phyloP scores from a whole-genome alignment of 1,284 basidiomycete genomes.

The Wolfiporia cocos region DNA sequence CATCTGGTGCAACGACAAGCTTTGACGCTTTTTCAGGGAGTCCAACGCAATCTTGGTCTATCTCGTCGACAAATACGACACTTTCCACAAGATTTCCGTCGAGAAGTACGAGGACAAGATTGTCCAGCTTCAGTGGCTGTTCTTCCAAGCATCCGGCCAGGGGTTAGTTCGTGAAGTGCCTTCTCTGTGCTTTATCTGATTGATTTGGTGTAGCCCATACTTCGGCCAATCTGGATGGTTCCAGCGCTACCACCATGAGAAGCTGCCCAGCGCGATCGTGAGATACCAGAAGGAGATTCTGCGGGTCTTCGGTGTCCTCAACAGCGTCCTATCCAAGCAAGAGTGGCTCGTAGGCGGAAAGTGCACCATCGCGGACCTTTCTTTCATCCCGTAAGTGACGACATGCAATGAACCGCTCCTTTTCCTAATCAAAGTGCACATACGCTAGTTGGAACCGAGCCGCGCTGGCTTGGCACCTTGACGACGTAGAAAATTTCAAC shows the following conservation, averaged over 20 bases:
- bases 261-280: conserved; percentile 20
- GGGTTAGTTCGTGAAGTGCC: too few species aligned
- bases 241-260: conserved; percentile 16
- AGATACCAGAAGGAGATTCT: conserved; percentile 25
- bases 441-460: background rate
- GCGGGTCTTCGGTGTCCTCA: conserved; percentile 25
- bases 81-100: conserved; percentile 6
- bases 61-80: conserved; percentile 18
- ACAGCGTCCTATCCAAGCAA: conserved; percentile 16
- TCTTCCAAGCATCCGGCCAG: conserved; percentile 21
- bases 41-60: conserved; percentile 24
- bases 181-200: background rate
- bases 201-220: conserved; percentile 10
- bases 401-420: background rate
- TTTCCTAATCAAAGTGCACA: background rate
- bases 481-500: conserved; percentile 3
- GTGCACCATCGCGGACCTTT: conserved; percentile 12
- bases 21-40: conserved; percentile 18
- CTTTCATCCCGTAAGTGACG: conserved; percentile 14
- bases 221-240: conserved; percentile 23
- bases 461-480: background rate
- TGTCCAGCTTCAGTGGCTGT: conserved; percentile 17
- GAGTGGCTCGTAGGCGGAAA: conserved; percentile 16
- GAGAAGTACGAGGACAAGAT: too few species aligned
- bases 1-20: background rate